Evolutionary conservation across 1,284 basidiomycete genomes (phyloP), one percentile per base, ranked within the genome.

Genomic region (Leucoagaricus sp.): DNA sequence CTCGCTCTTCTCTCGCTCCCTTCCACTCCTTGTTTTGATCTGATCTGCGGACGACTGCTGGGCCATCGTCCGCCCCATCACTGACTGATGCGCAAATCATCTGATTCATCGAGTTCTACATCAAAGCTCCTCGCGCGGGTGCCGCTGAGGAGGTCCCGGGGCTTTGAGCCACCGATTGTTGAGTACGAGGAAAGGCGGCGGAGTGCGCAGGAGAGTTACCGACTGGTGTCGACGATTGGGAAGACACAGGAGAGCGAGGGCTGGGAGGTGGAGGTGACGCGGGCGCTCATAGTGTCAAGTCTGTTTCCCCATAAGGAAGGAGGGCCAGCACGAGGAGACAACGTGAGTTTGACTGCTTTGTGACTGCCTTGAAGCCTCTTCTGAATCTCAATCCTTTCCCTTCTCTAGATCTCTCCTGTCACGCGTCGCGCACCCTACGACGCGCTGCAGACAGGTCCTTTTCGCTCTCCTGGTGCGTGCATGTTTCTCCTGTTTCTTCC

Each of bases 261-360:
- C 9, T 55, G 53, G 53, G 53, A 55, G 53, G 53, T 48, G 36
- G 17, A 48, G 12, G 53, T 55, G 25, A 29, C 34, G 2, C 33
- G 46, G 25, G 53, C 53, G 36, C 23, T 55, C 7, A 31, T 47
- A 12, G 12, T 13, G 5, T 7, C 15, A 8, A 41, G 53, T 25
- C 21, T 55, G 28, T n/a, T 25, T 15, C 53, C 53, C 19, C 31
- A 55, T 42, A 49, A 49, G 53, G 53, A 12, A 55, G 21, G 21
- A 4, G 15, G 19, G 12, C n/a, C 26, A 36, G 62, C 69, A 70
- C 70, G 73, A 66, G 71, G 69, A 61, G 55, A 65, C 65, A 71
- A 67, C 74, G 74, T 75, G 75, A 65, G 71, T 63, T 45, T 28
- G 52, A 29, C 29, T 61, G 53, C 60, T 60, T 52, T 61, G 55